Base-by-base conservation (phyloP, 2,329 filamentous ascomycete species). In the Pezicula radicicola region DNA sequence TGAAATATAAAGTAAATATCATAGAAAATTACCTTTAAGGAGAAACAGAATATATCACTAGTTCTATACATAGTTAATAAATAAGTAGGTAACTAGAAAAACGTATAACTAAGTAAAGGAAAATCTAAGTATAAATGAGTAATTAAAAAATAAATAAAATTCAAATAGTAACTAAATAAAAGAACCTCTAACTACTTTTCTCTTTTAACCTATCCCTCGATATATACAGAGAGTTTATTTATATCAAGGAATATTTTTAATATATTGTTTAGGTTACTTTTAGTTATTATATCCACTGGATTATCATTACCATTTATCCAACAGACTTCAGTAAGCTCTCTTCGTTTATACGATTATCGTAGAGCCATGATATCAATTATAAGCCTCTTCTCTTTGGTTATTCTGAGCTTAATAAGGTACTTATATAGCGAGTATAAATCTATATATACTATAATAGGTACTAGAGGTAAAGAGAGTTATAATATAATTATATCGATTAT, bases 301-400 rank as follows among this genome's bases (percentile, higher is more conserved):
- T 60, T 60, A 39, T 54, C 25, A 6, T 50, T 12, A 3, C 51
- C 40, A 39, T 55, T 27, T 27, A 60, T 60, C 51, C 37, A 64
- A n/a, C 36, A 13, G 12, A 64, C 40, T 27, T 62, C 52, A 3
- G 33, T 13, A 1, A 59, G 28, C 25, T 64, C 52, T 2, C 49
- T 27, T 1, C 48, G 16, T 21, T 63, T 53, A 39, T 63, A 63
- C 0, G 46, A 54, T 47, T 64, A 40, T 0, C 53, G n/a, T 1
- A 64, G 13, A 1, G 48, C 46, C 40, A 63, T 60, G 13, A 63
- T 57, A 40, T 62, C 51, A 33, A 61, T 58, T 44, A 58, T 61
- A 1, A 54, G 21, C 0, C 55, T 2, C 21, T 63, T 59, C n/a
- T 63, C 52, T 18, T 56, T 52, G 0, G 48, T 60, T 2, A 50